A percentile compares a stretch with the other conserved stretches of the same genome.
Conservation (phyloP, 306 rosid species). For the Heteromeles arbutifolia region DNA sequence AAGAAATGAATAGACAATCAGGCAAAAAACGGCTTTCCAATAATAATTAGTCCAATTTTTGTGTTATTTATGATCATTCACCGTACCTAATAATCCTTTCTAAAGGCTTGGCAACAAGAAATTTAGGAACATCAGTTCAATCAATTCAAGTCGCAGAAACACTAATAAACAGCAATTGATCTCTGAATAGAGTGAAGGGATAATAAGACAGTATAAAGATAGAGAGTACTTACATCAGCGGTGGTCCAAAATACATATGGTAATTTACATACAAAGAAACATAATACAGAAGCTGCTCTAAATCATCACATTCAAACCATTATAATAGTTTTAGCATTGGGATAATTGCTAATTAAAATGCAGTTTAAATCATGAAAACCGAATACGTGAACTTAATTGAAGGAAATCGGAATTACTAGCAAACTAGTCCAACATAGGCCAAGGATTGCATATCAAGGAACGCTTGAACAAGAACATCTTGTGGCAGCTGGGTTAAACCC, state of each 20-base stretch:
- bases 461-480: constrained; percentile 60
- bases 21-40: background rate
- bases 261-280: no score
- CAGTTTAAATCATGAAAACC: background rate
- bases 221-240: no score
- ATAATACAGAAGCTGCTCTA: no score
- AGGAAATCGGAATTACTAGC: constrained; percentile 44
- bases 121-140: no score
- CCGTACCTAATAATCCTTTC: constrained; percentile 69
- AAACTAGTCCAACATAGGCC: constrained; percentile 48
- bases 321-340: background rate
- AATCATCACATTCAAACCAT: no score
- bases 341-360: constrained; percentile 5
- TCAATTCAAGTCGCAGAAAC: no score
- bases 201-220: no score
- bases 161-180: no score
- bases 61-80: background rate
- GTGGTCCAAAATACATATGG: no score
- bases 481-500: constrained; percentile 61
- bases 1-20: background rate
- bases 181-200: no score
- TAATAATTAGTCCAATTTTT: background rate
- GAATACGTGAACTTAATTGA: background rate
- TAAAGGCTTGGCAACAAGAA: constrained; percentile 57
- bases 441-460: constrained; percentile 64